Base-by-base conservation (phyloP, 225 moss, liverwort and hornwort genomes). In the Bryum argenteum region DNA sequence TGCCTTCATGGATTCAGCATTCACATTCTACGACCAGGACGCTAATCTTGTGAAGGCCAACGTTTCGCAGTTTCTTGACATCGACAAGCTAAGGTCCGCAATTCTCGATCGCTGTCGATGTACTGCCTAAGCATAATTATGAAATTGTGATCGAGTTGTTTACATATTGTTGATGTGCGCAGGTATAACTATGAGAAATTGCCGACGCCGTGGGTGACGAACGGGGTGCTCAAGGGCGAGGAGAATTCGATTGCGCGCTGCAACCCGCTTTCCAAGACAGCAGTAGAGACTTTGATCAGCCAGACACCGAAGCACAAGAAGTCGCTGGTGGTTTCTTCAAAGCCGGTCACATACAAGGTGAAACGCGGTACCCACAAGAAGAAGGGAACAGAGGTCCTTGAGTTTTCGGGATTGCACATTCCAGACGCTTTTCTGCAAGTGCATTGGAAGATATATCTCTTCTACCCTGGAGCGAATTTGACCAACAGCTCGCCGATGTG, bases 21-120 rank as follows among this genome's bases (percentile, higher is more conserved):
- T 92, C 15, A 58, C 70, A 2, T 88, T 58, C 54, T 92, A 86
- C 28, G 88, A 92, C 23, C 86, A 90, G 72, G 20, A 88, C 44
- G 88, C 79, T 6, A 65, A 86, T 26, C 62, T 88, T 1, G 82
- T 86, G 24, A 71, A 63, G 16, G 53, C 76, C 13, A 88, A 77
- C 17, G 74, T 89, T 1, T 70, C 76, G 2, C 87, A 91, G 20
- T 0, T 3, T 16, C 65, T 89, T 0, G 67, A 80, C 76, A 23
- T 7, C 3, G 1, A 22, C 0, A 67, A 43, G 11, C 72, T 89
- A 23, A 80, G 75, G 67, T 89, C 40, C 1, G 5, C 18, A 5
- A 69, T 50, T n/a, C 23, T 58, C 28, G 6, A 8, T 33, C 12
- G 7, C 24, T 8, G 4, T 2, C 13, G 5, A 24, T 15, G 57